Percentiles rank a stretch among this genome's conserved stretches.
phyloP scores from a whole-genome alignment of 331 rosid genomes.

The Phaseolus coccineus region DNA sequence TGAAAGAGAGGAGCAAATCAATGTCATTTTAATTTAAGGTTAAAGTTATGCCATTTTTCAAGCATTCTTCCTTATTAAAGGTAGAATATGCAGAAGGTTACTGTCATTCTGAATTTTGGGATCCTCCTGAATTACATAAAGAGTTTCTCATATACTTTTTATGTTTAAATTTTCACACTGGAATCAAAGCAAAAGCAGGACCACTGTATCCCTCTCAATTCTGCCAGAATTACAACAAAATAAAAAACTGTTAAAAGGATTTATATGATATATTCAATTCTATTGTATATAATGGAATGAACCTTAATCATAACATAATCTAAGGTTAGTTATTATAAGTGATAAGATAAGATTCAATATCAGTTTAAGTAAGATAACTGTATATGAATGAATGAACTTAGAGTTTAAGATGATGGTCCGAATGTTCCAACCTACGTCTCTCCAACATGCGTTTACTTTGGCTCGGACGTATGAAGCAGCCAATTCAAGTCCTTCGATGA shows the following conservation, averaged over 20 bases:
- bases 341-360: too few relatives aligned
- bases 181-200: not conserved
- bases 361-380: too few relatives aligned
- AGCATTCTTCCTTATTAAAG: not conserved
- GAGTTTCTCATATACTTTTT: not conserved
- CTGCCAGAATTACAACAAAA: not conserved
- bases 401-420: too few relatives aligned
- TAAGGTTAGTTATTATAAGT: too few relatives aligned
- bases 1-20: not conserved
- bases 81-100: not conserved
- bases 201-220: not conserved
- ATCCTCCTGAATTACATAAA: not conserved
- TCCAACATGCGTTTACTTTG: too few relatives aligned
- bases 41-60: slow-evolving; percentile 23
- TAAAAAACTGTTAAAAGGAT: not conserved
- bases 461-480: too few relatives aligned
- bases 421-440: too few relatives aligned
- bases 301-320: too few relatives aligned
- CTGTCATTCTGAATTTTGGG: not conserved
- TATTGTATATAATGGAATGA: too few relatives aligned
- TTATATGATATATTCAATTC: too few relatives aligned
- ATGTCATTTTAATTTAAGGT: slow-evolving; percentile 16
- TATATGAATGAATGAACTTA: too few relatives aligned
- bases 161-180: not conserved
- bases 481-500: too few relatives aligned